Evolutionary conservation across 2,329 filamentous ascomycete species (phyloP).

Genomic region (Diaporthe caulivora): DNA sequence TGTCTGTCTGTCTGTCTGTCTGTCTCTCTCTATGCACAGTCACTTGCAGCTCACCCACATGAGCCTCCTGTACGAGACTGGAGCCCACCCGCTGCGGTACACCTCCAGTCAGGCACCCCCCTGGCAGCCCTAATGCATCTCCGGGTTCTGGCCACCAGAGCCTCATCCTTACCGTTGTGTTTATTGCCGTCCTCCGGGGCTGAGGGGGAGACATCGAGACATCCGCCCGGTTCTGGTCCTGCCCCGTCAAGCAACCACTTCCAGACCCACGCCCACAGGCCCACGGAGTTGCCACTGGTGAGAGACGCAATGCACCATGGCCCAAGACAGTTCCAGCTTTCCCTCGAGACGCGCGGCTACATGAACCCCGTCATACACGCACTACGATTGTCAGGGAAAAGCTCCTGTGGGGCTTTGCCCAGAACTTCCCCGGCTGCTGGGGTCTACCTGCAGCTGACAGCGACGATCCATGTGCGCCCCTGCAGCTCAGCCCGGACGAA

Average conservation of each 20-base stretch:
- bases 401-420: constrained; percentile 26
- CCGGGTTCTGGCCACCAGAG: constrained; percentile 20
- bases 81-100: not conserved
- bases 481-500: constrained; percentile 28
- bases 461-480: constrained; percentile 28
- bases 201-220: not conserved
- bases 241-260: not conserved
- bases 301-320: not conserved
- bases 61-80: not conserved
- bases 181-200: not conserved
- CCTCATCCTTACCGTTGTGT: constrained; percentile 1
- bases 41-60: constrained; percentile 25
- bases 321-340: not conserved
- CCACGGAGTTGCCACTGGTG: not conserved
- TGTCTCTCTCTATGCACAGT: constrained; percentile 24
- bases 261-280: not conserved
- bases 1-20: not conserved
- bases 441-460: constrained; percentile 27
- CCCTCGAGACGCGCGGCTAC: constrained; percentile 25
- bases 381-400: constrained; percentile 1
- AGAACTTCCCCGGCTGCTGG: constrained; percentile 24
- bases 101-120: constrained; percentile 5
- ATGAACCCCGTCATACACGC: not conserved
- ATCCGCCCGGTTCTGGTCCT: not conserved
- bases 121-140: constrained; percentile 31